Conservation (phyloP, 805 yeast species). For the Ogataea neopini region DNA sequence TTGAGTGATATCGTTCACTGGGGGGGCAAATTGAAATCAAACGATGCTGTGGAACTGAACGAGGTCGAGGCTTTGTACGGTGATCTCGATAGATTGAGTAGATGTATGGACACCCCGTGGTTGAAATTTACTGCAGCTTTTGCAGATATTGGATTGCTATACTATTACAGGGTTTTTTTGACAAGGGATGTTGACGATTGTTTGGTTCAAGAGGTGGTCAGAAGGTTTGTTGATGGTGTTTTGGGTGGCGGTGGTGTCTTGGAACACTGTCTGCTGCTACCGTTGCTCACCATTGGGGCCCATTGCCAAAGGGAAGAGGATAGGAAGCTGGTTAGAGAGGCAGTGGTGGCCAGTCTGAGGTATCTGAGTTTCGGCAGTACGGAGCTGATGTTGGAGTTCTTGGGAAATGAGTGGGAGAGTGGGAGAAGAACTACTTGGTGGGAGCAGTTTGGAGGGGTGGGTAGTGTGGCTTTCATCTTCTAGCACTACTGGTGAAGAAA, state of each 20-base stretch:
- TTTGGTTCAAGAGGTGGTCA: constrained; percentile 20
- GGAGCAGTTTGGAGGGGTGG: constrained; percentile 21
- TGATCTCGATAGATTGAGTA: not conserved
- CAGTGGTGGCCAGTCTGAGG: constrained; percentile 14
- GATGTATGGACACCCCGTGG: constrained; percentile 18
- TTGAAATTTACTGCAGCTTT: constrained; percentile 24
- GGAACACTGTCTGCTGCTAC: constrained; percentile 31
- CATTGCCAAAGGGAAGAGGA: constrained; percentile 20
- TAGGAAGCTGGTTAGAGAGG: constrained; percentile 16
- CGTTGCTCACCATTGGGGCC: constrained; percentile 28
- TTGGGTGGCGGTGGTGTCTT: constrained; percentile 10
- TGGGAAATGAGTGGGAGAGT: constrained; percentile 22
- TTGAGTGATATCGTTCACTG: constrained; percentile 18
- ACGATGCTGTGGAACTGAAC: not conserved
- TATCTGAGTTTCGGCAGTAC: constrained; percentile 28
- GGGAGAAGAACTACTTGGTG: constrained; percentile 14
- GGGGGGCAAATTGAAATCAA: constrained; percentile 7
- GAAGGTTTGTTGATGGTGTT: constrained; percentile 14
- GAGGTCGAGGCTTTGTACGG: not conserved
- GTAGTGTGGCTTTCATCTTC: constrained; percentile 20
- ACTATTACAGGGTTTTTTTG: constrained; percentile 23
- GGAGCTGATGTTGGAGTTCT: constrained; percentile 16
- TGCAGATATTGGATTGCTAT: constrained; percentile 27
- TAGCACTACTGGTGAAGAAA: too few relatives aligned
- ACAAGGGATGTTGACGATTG: constrained; percentile 8